Evolutionary conservation across 371 early-diverging fungal genomes (phyloP).

Genomic region (Phascolomyces articulosus): DNA sequence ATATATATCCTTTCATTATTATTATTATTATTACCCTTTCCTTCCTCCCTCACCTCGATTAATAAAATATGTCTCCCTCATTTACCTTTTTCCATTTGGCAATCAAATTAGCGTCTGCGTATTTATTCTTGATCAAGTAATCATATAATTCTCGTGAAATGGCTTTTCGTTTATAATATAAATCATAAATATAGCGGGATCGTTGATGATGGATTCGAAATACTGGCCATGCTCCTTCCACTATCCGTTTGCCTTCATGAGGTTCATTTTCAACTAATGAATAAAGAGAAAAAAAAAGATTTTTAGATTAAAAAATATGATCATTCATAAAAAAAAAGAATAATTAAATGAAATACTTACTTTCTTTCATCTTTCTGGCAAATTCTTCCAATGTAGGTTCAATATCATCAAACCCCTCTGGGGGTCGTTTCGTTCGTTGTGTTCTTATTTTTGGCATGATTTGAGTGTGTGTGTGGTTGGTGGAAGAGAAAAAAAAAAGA

Average conservation of each 20-base stretch:
- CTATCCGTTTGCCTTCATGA: conserved; percentile 93
- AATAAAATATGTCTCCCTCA: background rate
- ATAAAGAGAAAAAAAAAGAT: conserved; percentile 5
- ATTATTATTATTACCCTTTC: background rate
- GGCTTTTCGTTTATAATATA: conserved; percentile 92
- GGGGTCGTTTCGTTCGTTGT: conserved; percentile 81
- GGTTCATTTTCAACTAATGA: conserved; percentile 92
- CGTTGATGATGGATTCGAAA: conserved; percentile 98
- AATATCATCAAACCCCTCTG: conserved; percentile 95
- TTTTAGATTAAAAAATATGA: conserved; percentile 5
- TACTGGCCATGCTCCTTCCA: conserved; percentile 94
- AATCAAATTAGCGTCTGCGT: conserved; percentile 94
- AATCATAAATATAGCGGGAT: conserved; percentile 94
- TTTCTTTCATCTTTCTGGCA: conserved; percentile 94
- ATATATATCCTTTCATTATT: background rate
- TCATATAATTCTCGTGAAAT: conserved; percentile 94
- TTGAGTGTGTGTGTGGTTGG: background rate
- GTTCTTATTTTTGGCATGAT: conserved; percentile 82
- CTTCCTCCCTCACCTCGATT: background rate
- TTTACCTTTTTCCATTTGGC: conserved; percentile 97
- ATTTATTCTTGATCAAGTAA: conserved; percentile 87
- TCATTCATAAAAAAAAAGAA: background rate
- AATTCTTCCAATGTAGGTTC: conserved; percentile 94
- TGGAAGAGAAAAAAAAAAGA: background rate
- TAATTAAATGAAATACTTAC: conserved; percentile 53